Conservation (phyloP, 768 basidiomycete species). For the Amanita pallidorosea region DNA sequence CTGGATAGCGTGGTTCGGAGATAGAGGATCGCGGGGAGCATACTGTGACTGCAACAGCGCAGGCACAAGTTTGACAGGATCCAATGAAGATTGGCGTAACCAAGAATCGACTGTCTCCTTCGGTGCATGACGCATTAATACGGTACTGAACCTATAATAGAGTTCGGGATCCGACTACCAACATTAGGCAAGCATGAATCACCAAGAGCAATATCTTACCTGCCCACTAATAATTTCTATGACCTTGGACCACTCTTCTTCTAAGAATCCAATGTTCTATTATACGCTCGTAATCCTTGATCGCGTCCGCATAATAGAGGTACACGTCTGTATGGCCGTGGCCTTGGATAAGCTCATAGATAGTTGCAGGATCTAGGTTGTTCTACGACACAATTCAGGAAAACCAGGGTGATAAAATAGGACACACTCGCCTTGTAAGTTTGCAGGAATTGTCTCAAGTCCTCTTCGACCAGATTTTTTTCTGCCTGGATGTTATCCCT, state of each 20-base stretch:
- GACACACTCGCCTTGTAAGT: slow-evolving; percentile 70
- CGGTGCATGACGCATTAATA: slow-evolving; percentile 77
- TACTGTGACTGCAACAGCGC: slow-evolving; percentile 78
- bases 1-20: slow-evolving; percentile 79
- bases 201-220: slow-evolving; percentile 29
- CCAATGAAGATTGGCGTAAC: slow-evolving; percentile 71
- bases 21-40: slow-evolving; percentile 55
- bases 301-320: slow-evolving; percentile 73
- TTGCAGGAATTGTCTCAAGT: slow-evolving; percentile 84
- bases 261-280: slow-evolving; percentile 86
- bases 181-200: not conserved
- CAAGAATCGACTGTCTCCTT: slow-evolving; percentile 90
- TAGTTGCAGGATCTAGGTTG: slow-evolving; percentile 74
- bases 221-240: slow-evolving; percentile 87
- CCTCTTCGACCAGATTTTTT: slow-evolving; percentile 78
- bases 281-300: slow-evolving; percentile 78
- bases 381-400: slow-evolving; percentile 30
- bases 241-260: slow-evolving; percentile 87
- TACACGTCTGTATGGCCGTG: slow-evolving; percentile 93
- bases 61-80: slow-evolving; percentile 81
- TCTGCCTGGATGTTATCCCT: slow-evolving; percentile 80
- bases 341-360: slow-evolving; percentile 87
- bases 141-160: slow-evolving; percentile 88
- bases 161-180: slow-evolving; percentile 69
- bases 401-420: not conserved